Percentiles rank a stretch among this genome's conserved stretches.
These are phyloP conservation scores for Sporothrix sp. DNA, from an alignment of 2,329 filamentous ascomycete species.

Conservation along the genomic window DNA sequence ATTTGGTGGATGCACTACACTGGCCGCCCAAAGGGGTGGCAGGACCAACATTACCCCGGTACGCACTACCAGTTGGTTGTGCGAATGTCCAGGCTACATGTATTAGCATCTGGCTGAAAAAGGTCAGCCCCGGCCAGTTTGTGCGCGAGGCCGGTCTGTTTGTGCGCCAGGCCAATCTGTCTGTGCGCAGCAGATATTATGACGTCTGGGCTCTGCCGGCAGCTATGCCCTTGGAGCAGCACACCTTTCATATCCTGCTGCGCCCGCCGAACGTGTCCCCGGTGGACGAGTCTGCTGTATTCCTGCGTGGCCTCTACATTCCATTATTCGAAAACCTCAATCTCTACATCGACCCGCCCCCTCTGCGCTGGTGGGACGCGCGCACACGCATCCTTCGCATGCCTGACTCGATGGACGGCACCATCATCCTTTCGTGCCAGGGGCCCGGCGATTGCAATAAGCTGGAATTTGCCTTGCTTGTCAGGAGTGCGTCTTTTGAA, in stretches of 20 bases:
- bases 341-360: neutral
- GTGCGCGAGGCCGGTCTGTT: constrained; percentile 6
- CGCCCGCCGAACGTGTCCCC: neutral
- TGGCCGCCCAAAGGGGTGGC: no score
- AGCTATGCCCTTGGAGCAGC: no score
- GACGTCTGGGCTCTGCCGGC: no score
- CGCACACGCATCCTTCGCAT: constrained; percentile 12
- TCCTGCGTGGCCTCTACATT: constrained; percentile 11
- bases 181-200: no score
- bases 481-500: no score
- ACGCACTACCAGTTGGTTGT: constrained; percentile 12
- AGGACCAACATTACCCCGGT: no score
- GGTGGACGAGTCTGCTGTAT: constrained; percentile 12
- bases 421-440: constrained; percentile 8
- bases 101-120: constrained; percentile 13
- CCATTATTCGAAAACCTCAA: constrained; percentile 7
- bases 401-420: constrained; percentile 11
- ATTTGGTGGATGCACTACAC: no score
- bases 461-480: constrained; percentile 11
- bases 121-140: constrained; percentile 10
- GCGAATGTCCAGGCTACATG: no score
- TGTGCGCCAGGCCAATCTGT: neutral
- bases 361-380: constrained; percentile 10
- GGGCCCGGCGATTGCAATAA: neutral
- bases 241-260: constrained; percentile 10